Percentiles rank a stretch among this genome's conserved stretches.
Conservation (phyloP, 2,329 filamentous ascomycete species). For the Dendrostoma leiphaemia region DNA sequence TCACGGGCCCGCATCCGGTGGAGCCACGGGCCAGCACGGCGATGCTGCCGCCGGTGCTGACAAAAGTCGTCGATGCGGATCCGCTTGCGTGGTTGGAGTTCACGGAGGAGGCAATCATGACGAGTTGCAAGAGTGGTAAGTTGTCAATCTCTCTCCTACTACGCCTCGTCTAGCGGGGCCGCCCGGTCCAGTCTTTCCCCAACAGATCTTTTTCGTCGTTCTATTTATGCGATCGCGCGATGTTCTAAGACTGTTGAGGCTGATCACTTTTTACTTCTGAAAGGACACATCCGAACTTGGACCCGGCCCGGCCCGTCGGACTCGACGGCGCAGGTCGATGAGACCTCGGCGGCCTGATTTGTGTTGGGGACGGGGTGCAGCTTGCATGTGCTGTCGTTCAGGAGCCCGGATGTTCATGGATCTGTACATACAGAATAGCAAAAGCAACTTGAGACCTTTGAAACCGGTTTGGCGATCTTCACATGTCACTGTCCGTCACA, state of each 20-base stretch:
- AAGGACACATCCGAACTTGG: constrained; percentile 43
- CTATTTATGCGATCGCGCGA: background rate
- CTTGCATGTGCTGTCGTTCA: background rate
- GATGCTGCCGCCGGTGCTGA: constrained; percentile 86
- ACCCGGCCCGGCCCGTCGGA: constrained; percentile 40
- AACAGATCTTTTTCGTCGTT: background rate
- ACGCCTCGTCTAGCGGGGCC: background rate
- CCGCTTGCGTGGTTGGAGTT: constrained; percentile 91
- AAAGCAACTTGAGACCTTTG: background rate
- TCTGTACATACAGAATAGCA: background rate
- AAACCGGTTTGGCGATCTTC: background rate
- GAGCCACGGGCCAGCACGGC: constrained; percentile 82
- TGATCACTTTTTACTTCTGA: background rate
- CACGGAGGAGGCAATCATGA: constrained; percentile 88
- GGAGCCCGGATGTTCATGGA: background rate
- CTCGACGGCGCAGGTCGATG: constrained; percentile 27
- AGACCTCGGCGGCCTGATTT: constrained; percentile 15
- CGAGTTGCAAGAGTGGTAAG: constrained; percentile 85
- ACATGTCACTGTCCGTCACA: no score
- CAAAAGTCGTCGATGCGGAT: constrained; percentile 81
- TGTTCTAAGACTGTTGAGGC: background rate
- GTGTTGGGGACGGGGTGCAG: background rate
- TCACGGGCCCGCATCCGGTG: constrained; percentile 71
- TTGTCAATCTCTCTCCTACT: constrained; percentile 19
- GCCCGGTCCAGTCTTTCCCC: background rate